Evolutionary conservation across 805 yeast species (phyloP), one percentile per base, ranked within the genome.

Genomic region (Barnettozyma vustinii): DNA sequence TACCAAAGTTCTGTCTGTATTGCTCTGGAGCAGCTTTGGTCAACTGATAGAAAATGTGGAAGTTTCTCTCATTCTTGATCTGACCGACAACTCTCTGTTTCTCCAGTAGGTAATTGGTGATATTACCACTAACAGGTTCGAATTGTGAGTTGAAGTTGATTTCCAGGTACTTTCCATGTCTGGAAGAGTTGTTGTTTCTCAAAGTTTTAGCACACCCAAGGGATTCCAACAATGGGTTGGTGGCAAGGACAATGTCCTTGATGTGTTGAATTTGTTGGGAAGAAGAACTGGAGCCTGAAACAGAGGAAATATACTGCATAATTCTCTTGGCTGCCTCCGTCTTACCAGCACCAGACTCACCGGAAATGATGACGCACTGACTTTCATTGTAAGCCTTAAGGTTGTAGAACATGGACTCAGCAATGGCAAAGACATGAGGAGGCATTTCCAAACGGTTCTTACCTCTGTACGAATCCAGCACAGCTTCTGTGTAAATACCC

Each of bases 11-110:
- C 57, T 87, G 89, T 63, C 96, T 84, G 63, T 92, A 90, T 49
- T 75, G 75, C 36, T 89, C 91, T 13, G 89, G 80, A 2, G 97
- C 96, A 53, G 88, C 87, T 65, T 92, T 94, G 12, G 97, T 86
- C 65, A 87, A 86, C 70, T 94, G 99, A 65, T 94, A 94, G 65
- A 94, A 94, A 49, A 94, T 94, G 66, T 94, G 99, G 73, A 94
- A 94, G 64, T 94, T 94, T 66, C 99, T 80, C 72, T 94, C 99
- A 58, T 86, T 83, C 54, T 80, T 75, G 56, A 90, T 87, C 67
- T 94, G 99, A 32, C 92, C 83, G n/a, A 94, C 99, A 30, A 94
- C 97, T 67, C 99, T 79, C 68, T 89, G 96, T 64, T 94, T 94
- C 63, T 94, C 99, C 55, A 94, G 73, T 54, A 94, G 70, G 65